Conservation (phyloP, 805 yeast species). For the Kregervanrija pseudodelftensis region DNA sequence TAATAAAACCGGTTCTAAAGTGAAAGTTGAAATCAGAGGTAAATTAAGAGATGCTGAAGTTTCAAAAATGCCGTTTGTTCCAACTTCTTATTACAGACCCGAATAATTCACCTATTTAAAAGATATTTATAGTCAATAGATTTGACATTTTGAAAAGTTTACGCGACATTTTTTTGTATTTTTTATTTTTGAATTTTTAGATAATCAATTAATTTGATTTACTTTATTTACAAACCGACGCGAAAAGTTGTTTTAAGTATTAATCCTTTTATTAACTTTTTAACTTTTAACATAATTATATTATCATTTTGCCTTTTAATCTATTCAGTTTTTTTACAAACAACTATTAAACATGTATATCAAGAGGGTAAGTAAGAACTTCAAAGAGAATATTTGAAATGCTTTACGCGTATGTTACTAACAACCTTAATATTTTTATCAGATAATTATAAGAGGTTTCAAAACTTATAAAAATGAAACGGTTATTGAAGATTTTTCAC, state of each 20-base stretch:
- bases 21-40: slow-evolving; percentile 76
- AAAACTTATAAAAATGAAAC: slow-evolving; percentile 87
- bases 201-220: too few relatives aligned
- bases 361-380: slow-evolving; percentile 21
- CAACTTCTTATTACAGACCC: slow-evolving; percentile 58
- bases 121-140: too few relatives aligned
- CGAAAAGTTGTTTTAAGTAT: neutral
- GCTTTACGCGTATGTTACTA: neutral
- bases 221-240: too few relatives aligned
- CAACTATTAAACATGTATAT: slow-evolving; percentile 15
- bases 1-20: slow-evolving; percentile 66
- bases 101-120: neutral
- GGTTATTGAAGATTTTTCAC: slow-evolving; percentile 66
- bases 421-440: neutral
- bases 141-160: too few relatives aligned
- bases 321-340: too few relatives aligned
- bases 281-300: too few relatives aligned
- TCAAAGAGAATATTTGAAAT: neutral
- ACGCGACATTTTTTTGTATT: neutral
- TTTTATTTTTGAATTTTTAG: neutral
- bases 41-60: slow-evolving; percentile 70
- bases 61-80: slow-evolving; percentile 80
- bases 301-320: too few relatives aligned
- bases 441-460: slow-evolving; percentile 83
- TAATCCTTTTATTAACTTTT: too few relatives aligned